Conservation (phyloP, 1,284 basidiomycete genomes). For the Melanopsichium pennsylvanicum region DNA sequence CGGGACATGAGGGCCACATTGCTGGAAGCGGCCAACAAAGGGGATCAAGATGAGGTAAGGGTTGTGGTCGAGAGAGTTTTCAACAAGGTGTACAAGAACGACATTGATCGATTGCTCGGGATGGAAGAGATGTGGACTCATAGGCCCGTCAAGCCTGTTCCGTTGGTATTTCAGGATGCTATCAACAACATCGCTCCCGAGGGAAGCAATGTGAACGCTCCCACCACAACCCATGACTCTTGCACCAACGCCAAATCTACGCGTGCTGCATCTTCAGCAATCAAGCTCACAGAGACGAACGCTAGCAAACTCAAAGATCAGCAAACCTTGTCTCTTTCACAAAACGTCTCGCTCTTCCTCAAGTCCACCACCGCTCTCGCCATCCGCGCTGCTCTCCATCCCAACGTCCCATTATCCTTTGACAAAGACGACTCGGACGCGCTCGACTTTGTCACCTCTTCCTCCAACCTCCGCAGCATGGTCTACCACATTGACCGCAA, state of each 20-base stretch:
- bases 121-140: constrained; percentile 99
- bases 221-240: too few species aligned
- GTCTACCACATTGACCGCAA: constrained; percentile 87
- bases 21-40: constrained; percentile 40
- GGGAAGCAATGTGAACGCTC: not conserved
- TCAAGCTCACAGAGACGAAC: constrained; percentile 1
- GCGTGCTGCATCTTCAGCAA: not conserved
- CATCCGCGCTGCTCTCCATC: constrained; percentile 75
- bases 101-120: constrained; percentile 84
- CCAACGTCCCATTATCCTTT: constrained; percentile 77
- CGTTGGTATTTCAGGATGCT: constrained; percentile 82
- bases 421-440: constrained; percentile 99
- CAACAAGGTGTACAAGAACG: constrained; percentile 87
- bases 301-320: constrained; percentile 50
- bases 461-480: constrained; percentile 87
- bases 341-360: constrained; percentile 58
- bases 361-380: constrained; percentile 80
- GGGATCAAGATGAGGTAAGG: constrained; percentile 42
- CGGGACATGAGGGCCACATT: constrained; percentile 74
- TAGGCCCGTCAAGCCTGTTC: constrained; percentile 77
- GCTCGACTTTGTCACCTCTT: constrained; percentile 92
- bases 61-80: constrained; percentile 79
- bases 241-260: not conserved
- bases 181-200: not conserved
- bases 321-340: constrained; percentile 45